Percentiles rank a stretch among this genome's conserved stretches.
These are phyloP conservation scores for Penicillium sp. DNA, from an alignment of 2,329 filamentous ascomycete species.

Conservation along the genomic window DNA sequence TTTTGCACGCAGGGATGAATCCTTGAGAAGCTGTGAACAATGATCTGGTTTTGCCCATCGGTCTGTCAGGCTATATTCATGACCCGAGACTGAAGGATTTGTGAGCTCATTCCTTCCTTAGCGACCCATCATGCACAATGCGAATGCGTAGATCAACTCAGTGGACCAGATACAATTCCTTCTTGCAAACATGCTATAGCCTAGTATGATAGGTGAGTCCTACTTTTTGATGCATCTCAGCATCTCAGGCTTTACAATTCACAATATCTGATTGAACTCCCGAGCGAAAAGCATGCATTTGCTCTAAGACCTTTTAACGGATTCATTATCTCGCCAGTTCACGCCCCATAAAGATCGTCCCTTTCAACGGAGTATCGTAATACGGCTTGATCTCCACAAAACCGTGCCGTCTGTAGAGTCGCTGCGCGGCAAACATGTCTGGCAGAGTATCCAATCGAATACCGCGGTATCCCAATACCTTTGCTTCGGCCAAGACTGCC, in stretches of 20 bases:
- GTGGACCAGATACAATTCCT: too few species aligned
- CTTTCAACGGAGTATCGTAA: slow-evolving; percentile 57
- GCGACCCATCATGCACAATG: too few species aligned
- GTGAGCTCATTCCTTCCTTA: too few species aligned
- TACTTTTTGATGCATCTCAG: too few species aligned
- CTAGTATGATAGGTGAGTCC: too few species aligned
- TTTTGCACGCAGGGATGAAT: slow-evolving; percentile 21
- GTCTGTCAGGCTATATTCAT: slow-evolving; percentile 21
- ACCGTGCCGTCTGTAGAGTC: slow-evolving; percentile 53
- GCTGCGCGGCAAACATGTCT: slow-evolving; percentile 53
- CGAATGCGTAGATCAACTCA: too few species aligned
- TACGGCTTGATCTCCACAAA: slow-evolving; percentile 57
- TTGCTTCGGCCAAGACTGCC: slow-evolving; percentile 48
- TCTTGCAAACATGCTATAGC: too few species aligned
- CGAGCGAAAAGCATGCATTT: too few species aligned
- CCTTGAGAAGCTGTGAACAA: slow-evolving; percentile 16
- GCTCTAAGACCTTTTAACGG: too few species aligned
- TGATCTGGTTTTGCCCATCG: slow-evolving; percentile 16
- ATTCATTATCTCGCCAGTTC: background rate
- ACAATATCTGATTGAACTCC: too few species aligned
- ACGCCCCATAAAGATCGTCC: slow-evolving; percentile 54
- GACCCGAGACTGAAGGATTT: too few species aligned
- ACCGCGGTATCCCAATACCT: slow-evolving; percentile 51
- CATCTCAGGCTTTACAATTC: too few species aligned
- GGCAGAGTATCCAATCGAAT: slow-evolving; percentile 60